Conservation (phyloP, 1,139 yeast species). For the Blastobotrys niveus region DNA sequence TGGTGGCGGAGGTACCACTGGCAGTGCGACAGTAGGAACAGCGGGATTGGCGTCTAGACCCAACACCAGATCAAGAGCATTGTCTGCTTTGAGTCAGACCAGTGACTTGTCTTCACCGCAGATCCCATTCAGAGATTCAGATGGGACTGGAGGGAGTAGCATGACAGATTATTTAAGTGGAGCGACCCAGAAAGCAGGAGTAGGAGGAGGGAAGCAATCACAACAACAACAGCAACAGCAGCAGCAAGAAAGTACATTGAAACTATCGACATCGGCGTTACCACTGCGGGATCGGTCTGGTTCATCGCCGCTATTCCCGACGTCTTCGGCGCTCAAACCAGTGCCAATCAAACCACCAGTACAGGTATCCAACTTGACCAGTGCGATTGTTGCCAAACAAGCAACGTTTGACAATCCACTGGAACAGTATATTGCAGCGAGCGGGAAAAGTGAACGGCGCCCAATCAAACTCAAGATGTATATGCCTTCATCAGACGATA, state of each 20-base stretch:
- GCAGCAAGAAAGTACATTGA: not conserved
- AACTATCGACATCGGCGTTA: not conserved
- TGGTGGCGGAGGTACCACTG: not conserved
- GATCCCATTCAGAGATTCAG: conserved; percentile 7
- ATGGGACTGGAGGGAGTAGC: conserved; percentile 9
- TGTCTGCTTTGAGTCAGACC: conserved; percentile 13
- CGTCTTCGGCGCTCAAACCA: conserved; percentile 2
- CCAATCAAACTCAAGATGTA: conserved; percentile 37
- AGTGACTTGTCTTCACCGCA: conserved; percentile 12
- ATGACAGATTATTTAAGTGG: no score
- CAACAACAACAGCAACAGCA: not conserved
- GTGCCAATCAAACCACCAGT: conserved; percentile 8
- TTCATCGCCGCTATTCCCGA: conserved; percentile 4
- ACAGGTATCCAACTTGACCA: conserved; percentile 25
- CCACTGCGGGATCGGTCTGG: conserved; percentile 7
- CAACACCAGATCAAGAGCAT: conserved; percentile 11
- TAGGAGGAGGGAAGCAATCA: not conserved
- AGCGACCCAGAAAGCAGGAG: no score
- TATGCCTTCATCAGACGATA: conserved; percentile 34
- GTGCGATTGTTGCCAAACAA: conserved; percentile 30
- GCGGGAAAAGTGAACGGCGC: conserved; percentile 35
- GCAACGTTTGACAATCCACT: conserved; percentile 36
- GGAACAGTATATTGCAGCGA: conserved; percentile 38
- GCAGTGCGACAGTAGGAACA: not conserved
- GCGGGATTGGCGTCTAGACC: no score